Evolutionary conservation across 257 asterid species (phyloP).

Genomic region (Knoxia roxburghii): DNA sequence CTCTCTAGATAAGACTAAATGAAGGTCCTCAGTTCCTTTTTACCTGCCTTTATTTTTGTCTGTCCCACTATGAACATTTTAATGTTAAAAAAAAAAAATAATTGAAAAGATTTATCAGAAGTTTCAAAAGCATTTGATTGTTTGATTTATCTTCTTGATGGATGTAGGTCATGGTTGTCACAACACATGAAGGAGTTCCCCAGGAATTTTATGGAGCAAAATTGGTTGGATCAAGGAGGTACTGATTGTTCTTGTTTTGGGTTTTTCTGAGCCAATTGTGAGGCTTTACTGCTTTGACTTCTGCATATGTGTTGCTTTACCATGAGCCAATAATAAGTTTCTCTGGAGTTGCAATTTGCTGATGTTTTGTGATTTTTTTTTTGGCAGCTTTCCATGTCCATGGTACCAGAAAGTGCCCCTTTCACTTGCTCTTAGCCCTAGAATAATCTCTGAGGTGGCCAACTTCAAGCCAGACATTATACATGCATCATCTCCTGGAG

Average conservation of each 20-base stretch:
- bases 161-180: conserved; percentile 91
- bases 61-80: neutral
- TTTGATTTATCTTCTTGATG: conserved; percentile 16
- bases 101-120: neutral
- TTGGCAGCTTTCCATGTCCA: conserved; percentile 87
- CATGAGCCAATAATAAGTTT: neutral
- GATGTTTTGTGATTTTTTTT: conserved; percentile 14
- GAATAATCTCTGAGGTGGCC: conserved; percentile 92
- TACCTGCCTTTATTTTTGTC: neutral
- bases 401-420: conserved; percentile 88
- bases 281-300: neutral
- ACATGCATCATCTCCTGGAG: conserved; percentile 98
- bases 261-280: neutral
- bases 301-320: neutral
- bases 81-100: neutral
- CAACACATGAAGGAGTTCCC: conserved; percentile 98
- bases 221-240: conserved; percentile 91
- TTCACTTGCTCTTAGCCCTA: conserved; percentile 96
- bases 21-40: neutral
- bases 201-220: conserved; percentile 95
- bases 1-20: neutral
- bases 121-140: conserved; percentile 1
- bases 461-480: conserved; percentile 92
- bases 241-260: neutral
- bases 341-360: conserved; percentile 7